phyloP scores from a whole-genome alignment of 2,329 filamentous ascomycete species.

The Immersiporthe knoxdaviesiana region DNA sequence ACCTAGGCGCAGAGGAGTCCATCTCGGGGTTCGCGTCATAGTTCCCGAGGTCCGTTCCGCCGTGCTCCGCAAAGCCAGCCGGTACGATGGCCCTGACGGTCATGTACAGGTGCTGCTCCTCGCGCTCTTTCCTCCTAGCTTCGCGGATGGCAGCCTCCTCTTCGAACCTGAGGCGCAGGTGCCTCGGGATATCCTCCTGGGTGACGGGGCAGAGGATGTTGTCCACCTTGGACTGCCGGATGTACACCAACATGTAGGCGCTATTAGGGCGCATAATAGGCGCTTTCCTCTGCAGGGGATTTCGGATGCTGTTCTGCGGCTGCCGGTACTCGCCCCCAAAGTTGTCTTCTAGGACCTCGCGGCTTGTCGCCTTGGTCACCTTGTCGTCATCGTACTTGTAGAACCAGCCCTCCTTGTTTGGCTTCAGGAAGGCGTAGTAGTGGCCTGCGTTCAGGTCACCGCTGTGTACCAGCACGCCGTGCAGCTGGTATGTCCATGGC shows the following conservation, averaged over 20 bases:
- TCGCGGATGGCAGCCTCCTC: slow-evolving; percentile 81
- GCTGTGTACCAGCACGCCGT: slow-evolving; percentile 94
- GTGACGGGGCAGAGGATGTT: slow-evolving; percentile 76
- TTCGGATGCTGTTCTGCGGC: slow-evolving; percentile 51
- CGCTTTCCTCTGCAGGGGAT: slow-evolving; percentile 56
- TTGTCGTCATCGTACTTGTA: slow-evolving; percentile 98
- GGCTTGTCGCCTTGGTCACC: slow-evolving; percentile 89
- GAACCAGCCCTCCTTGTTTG: slow-evolving; percentile 89
- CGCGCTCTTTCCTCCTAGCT: slow-evolving; percentile 80
- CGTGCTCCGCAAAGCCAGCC: slow-evolving; percentile 77
- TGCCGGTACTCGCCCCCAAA: slow-evolving; percentile 83
- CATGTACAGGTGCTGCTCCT: slow-evolving; percentile 94
- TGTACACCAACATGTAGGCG: slow-evolving; percentile 99
- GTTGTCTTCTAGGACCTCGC: slow-evolving; percentile 94
- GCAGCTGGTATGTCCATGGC: slow-evolving; percentile 87
- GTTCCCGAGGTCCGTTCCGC: slow-evolving; percentile 80
- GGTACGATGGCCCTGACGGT: slow-evolving; percentile 81
- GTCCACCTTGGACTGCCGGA: slow-evolving; percentile 84
- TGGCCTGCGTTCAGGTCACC: slow-evolving; percentile 96
- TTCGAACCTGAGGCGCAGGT: slow-evolving; percentile 78
- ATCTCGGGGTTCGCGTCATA: slow-evolving; percentile 61
- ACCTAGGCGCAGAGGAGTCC: slow-evolving; percentile 70
- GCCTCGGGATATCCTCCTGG: slow-evolving; percentile 77
- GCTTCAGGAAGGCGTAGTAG: slow-evolving; percentile 97
- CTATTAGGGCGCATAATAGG: slow-evolving; percentile 72